A percentile compares a stretch with the other conserved stretches of the same genome.
These are phyloP conservation scores for Vigna unguiculata DNA, from an alignment of 306 rosid genomes.

Conservation along the genomic window DNA sequence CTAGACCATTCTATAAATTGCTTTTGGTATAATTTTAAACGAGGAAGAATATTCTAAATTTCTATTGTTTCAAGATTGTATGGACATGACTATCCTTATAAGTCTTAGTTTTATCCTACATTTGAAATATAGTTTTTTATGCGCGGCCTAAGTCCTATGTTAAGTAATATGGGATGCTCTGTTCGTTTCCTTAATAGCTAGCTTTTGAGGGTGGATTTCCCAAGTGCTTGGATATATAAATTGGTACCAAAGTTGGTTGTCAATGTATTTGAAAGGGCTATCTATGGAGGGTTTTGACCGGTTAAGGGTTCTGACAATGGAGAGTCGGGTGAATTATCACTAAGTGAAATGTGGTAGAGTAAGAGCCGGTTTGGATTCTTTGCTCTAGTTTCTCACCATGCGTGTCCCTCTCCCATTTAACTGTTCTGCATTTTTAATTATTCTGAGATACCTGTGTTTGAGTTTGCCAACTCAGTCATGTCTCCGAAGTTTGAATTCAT, in stretches of 20 bases:
- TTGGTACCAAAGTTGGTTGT: too few relatives aligned
- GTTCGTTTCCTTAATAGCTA: not conserved
- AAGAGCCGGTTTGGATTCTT: not conserved
- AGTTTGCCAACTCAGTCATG: slow-evolving; percentile 29
- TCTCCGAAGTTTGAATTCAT: slow-evolving; percentile 19
- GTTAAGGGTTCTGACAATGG: too few relatives aligned
- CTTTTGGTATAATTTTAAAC: slow-evolving; percentile 3
- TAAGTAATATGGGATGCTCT: too few relatives aligned
- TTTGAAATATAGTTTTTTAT: not conserved
- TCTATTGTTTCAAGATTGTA: slow-evolving; percentile 14
- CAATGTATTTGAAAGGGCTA: too few relatives aligned
- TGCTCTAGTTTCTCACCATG: slow-evolving; percentile 1
- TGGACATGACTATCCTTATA: not conserved
- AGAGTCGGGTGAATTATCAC: too few relatives aligned
- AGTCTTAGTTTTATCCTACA: slow-evolving; percentile 12
- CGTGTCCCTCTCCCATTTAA: slow-evolving; percentile 4
- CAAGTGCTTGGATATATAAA: too few relatives aligned
- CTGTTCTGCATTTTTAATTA: not conserved
- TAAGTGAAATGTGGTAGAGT: too few relatives aligned
- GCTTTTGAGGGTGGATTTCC: too few relatives aligned
- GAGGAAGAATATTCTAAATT: not conserved
- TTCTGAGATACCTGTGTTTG: not conserved
- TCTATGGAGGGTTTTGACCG: too few relatives aligned
- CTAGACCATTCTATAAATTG: slow-evolving; percentile 17
- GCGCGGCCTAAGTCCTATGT: too few relatives aligned